These are phyloP conservation scores for Pestalotiopsis fici DNA, from an alignment of 2,329 filamentous ascomycete species.

Conservation along the genomic window DNA sequence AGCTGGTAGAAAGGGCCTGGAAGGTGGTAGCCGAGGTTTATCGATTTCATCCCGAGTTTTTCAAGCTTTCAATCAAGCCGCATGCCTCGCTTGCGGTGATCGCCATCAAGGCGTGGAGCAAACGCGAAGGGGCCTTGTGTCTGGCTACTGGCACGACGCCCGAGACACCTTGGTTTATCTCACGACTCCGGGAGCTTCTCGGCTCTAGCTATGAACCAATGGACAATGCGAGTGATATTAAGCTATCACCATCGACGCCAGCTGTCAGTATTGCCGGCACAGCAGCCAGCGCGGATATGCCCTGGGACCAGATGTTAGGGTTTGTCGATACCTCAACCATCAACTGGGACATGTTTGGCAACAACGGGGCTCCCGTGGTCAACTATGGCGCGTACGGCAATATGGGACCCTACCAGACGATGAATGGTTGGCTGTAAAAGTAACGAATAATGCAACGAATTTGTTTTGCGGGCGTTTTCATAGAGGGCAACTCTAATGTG, in stretches of 20 bases:
- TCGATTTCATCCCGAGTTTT: slow-evolving; percentile 49
- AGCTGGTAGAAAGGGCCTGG: slow-evolving; percentile 57
- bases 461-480: slow-evolving; percentile 12
- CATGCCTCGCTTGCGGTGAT: slow-evolving; percentile 47
- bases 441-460: background rate
- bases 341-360: slow-evolving; percentile 32
- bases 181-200: slow-evolving; percentile 42
- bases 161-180: slow-evolving; percentile 46
- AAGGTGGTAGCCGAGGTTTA: slow-evolving; percentile 46
- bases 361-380: slow-evolving; percentile 4
- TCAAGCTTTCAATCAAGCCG: slow-evolving; percentile 46
- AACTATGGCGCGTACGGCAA: background rate
- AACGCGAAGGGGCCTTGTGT: slow-evolving; percentile 43
- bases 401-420: slow-evolving; percentile 8
- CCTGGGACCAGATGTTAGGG: slow-evolving; percentile 34
- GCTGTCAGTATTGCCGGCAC: slow-evolving; percentile 1
- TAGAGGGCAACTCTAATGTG: background rate
- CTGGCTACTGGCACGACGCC: slow-evolving; percentile 35
- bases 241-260: slow-evolving; percentile 7
- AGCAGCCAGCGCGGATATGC: slow-evolving; percentile 16
- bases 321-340: slow-evolving; percentile 25
- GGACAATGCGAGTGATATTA: slow-evolving; percentile 23
- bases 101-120: slow-evolving; percentile 53
- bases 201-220: slow-evolving; percentile 38
- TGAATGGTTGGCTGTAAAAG: slow-evolving; percentile 13